Conservation (phyloP, 495 filamentous ascomycete species). For the Talaromyces adpressus region DNA sequence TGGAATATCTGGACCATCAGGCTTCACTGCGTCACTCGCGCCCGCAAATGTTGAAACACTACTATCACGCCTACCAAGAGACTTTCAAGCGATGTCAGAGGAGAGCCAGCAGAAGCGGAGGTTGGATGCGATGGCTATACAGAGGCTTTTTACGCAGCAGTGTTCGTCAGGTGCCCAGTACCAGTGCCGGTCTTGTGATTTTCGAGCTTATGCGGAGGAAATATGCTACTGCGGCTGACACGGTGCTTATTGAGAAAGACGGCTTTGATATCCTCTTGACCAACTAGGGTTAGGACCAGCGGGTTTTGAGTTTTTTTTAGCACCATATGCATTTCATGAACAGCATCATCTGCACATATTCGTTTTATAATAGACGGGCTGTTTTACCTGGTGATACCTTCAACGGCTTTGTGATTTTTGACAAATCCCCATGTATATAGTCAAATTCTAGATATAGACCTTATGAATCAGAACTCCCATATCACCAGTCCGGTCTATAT, state of each 20-base stretch:
- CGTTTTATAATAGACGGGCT: not conserved
- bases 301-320: not conserved
- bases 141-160: slow-evolving; percentile 68
- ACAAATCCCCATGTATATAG: not conserved
- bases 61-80: slow-evolving; percentile 68
- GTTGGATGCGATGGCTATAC: slow-evolving; percentile 68
- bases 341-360: slow-evolving; percentile 1
- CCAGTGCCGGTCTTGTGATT: slow-evolving; percentile 80
- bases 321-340: not conserved
- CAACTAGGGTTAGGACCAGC: slow-evolving; percentile 11
- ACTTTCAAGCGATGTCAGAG: slow-evolving; percentile 63
- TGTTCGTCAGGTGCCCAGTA: slow-evolving; percentile 77
- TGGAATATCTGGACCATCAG: slow-evolving; percentile 71
- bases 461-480: not conserved
- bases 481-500: not conserved
- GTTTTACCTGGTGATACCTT: not conserved
- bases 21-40: slow-evolving; percentile 40
- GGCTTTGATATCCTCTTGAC: slow-evolving; percentile 68
- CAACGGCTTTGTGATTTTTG: not conserved
- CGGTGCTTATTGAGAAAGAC: slow-evolving; percentile 56
- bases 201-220: slow-evolving; percentile 82
- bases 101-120: slow-evolving; percentile 55
- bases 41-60: slow-evolving; percentile 51
- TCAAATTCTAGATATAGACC: not conserved
- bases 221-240: slow-evolving; percentile 63